Evolutionary conservation across 208 protist species (phyloP).

Genomic region (Tritrichomonas musculus): DNA sequence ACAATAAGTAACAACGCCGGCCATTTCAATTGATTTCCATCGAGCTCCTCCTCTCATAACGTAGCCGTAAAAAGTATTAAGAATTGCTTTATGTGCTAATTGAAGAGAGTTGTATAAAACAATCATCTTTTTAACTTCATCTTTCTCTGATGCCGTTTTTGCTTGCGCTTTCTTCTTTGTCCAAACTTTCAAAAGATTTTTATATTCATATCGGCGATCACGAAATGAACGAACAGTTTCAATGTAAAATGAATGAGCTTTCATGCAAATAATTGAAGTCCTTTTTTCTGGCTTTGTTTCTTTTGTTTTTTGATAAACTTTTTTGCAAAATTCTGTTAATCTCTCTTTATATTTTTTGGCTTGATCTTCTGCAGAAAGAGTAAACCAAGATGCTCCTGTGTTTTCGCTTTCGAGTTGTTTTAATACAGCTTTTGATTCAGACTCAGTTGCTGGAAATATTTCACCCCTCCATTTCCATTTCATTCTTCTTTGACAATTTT

Average conservation of each 20-base stretch:
- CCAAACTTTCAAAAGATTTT: constrained; percentile 59
- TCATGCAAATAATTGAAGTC: constrained; percentile 90
- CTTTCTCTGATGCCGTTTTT: constrained; percentile 3
- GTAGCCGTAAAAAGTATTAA: constrained; percentile 99
- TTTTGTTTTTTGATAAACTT: constrained; percentile 90
- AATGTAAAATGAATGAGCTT: constrained; percentile 98
- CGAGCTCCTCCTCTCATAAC: constrained; percentile 54
- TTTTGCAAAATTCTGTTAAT: constrained; percentile 82
- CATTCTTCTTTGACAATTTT: constrained; percentile 85
- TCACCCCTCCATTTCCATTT: constrained; percentile 96
- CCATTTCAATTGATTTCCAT: constrained; percentile 99
- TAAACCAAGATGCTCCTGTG: not conserved
- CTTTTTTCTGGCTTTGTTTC: constrained; percentile 58
- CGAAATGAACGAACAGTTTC: constrained; percentile 96
- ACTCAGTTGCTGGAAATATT: constrained; percentile 73
- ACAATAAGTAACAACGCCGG: constrained; percentile 93
- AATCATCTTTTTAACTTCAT: constrained; percentile 69
- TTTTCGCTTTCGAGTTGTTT: constrained; percentile 36
- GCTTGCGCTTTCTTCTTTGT: not conserved
- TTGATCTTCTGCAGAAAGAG: constrained; percentile 31
- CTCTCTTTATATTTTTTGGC: constrained; percentile 79
- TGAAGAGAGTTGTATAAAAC: constrained; percentile 99
- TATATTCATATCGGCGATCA: constrained; percentile 97
- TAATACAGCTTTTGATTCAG: constrained; percentile 33
- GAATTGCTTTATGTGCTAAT: constrained; percentile 92